phyloP scores from a whole-genome alignment of 169 alveolate genomes.

The Cryptosporidium sp. region DNA sequence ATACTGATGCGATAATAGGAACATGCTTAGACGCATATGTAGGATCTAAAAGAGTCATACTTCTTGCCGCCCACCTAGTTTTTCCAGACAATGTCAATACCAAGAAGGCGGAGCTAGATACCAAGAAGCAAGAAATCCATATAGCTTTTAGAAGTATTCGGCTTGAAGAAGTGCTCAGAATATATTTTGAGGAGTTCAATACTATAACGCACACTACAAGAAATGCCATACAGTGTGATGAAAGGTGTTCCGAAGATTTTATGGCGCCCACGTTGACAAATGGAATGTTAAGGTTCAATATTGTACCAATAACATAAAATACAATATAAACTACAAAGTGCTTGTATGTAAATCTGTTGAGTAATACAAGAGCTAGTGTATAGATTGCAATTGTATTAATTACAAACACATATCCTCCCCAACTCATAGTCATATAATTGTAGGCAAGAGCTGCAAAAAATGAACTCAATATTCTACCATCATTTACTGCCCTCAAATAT shows the following conservation, averaged over 20 bases:
- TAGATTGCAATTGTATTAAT: conserved; percentile 95
- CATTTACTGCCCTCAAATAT: conserved; percentile 93
- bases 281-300: conserved; percentile 95
- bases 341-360: conserved; percentile 89
- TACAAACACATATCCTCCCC: conserved; percentile 99
- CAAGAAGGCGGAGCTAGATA: conserved; percentile 19
- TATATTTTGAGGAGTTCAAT: conserved; percentile 43
- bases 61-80: conserved; percentile 94
- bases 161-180: conserved; percentile 45
- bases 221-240: conserved; percentile 92
- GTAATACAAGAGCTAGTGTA: conserved; percentile 90
- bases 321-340: conserved; percentile 92
- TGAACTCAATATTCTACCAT: conserved; percentile 90
- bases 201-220: conserved; percentile 83
- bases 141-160: conserved; percentile 16
- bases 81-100: conserved; percentile 82
- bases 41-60: conserved; percentile 96
- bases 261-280: conserved; percentile 93
- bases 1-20: conserved; percentile 98
- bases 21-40: conserved; percentile 95
- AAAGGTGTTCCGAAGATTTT: conserved; percentile 94
- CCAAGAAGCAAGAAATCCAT: conserved; percentile 21
- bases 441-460: conserved; percentile 84
- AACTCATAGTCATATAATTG: conserved; percentile 94
- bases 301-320: conserved; percentile 93